Evolutionary conservation across 371 early-diverging fungal species (phyloP).

Genomic region (Mucor ambiguus): DNA sequence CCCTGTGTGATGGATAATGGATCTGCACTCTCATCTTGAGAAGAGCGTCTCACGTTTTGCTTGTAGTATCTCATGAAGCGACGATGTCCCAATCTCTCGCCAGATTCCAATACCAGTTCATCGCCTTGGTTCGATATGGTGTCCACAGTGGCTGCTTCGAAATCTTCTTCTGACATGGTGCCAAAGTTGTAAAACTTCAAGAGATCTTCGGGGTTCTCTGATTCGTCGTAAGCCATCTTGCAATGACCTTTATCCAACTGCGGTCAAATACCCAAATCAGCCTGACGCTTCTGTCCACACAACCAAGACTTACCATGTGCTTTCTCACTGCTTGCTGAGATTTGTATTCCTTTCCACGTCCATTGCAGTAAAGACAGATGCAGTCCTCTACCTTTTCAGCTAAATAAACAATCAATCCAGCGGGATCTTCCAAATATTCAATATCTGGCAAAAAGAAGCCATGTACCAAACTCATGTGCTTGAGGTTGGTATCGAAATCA

Average conservation of each 20-base stretch:
- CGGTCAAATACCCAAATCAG: neutral
- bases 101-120: conserved; percentile 82
- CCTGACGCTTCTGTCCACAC: neutral
- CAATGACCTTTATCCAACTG: conserved; percentile 91
- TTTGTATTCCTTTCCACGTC: conserved; percentile 83
- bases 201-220: conserved; percentile 84
- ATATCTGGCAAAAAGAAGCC: conserved; percentile 96
- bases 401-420: conserved; percentile 86
- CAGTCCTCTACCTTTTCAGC: conserved; percentile 93
- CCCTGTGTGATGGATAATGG: conserved; percentile 15
- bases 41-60: conserved; percentile 53
- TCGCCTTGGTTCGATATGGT: conserved; percentile 22
- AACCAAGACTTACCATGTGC: conserved; percentile 78
- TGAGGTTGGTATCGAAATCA: conserved; percentile 77
- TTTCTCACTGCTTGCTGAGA: conserved; percentile 86
- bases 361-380: conserved; percentile 94
- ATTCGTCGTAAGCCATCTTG: conserved; percentile 92
- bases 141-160: conserved; percentile 21
- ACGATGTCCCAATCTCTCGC: conserved; percentile 83
- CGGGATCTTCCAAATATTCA: conserved; percentile 86
- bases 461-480: conserved; percentile 92
- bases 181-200: conserved; percentile 89
- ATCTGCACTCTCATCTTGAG: neutral
- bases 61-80: conserved; percentile 77
- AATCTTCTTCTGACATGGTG: conserved; percentile 34